These are phyloP conservation scores for Calonectria montana DNA, from an alignment of 2,329 filamentous ascomycete genomes.

Conservation along the genomic window DNA sequence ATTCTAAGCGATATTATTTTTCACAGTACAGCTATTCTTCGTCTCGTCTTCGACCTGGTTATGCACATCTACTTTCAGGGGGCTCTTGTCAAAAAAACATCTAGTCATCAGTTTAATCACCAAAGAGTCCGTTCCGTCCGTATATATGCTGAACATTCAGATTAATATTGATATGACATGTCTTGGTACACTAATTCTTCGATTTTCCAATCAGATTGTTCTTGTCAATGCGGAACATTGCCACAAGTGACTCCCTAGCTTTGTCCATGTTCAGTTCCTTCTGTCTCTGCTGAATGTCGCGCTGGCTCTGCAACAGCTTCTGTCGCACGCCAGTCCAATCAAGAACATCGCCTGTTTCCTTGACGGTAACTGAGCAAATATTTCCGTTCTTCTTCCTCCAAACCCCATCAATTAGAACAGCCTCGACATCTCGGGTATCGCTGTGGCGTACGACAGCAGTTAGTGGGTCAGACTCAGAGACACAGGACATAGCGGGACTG, in stretches of 20 bases:
- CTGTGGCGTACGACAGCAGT: constrained; percentile 17
- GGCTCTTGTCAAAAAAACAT: not conserved
- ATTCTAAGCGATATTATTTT: not conserved
- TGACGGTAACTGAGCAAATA: constrained; percentile 11
- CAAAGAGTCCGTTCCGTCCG: not conserved
- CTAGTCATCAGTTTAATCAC: not conserved
- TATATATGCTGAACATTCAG: not conserved
- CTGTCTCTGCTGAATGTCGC: constrained; percentile 14
- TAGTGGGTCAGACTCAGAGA: constrained; percentile 17
- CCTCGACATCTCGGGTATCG: constrained; percentile 16
- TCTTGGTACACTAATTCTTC: not conserved
- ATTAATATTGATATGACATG: not conserved
- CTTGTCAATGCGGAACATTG: constrained; percentile 22
- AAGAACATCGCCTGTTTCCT: constrained; percentile 8
- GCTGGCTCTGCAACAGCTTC: constrained; percentile 17
- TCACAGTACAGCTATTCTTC: not conserved
- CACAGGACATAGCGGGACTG: constrained; percentile 12
- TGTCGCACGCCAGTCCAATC: constrained; percentile 13
- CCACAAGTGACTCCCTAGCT: constrained; percentile 14
- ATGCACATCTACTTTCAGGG: not conserved
- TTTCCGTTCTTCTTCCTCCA: constrained; percentile 23
- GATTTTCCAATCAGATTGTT: not conserved
- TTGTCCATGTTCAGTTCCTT: constrained; percentile 16
- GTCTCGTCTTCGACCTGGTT: not conserved
- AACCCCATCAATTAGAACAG: constrained; percentile 16